Percentiles rank a stretch among this genome's conserved stretches.
These are phyloP conservation scores for Candida frijolesensis DNA, from an alignment of 1,139 yeast species.

Conservation along the genomic window DNA sequence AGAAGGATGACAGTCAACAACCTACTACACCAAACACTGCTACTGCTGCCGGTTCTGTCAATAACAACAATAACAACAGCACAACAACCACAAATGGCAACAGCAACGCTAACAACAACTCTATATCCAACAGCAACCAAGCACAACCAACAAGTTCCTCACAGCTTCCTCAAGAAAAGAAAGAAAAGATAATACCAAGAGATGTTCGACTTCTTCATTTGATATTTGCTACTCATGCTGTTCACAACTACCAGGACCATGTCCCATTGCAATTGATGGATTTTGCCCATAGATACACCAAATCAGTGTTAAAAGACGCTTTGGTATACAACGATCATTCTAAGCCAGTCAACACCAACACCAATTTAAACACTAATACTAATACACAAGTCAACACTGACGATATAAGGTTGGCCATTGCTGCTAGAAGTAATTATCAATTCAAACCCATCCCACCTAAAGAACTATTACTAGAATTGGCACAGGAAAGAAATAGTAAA, in stretches of 20 bases:
- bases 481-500: slow-evolving; percentile 87
- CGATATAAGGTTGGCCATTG: slow-evolving; percentile 88
- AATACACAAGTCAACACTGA: slow-evolving; percentile 71
- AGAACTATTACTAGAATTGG: slow-evolving; percentile 84
- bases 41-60: not conserved
- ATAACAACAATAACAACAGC: not conserved
- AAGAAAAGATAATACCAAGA: slow-evolving; percentile 58
- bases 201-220: slow-evolving; percentile 90
- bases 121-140: slow-evolving; percentile 2
- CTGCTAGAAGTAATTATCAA: slow-evolving; percentile 90
- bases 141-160: not conserved
- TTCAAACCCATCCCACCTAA: slow-evolving; percentile 96
- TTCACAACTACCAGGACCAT: slow-evolving; percentile 89
- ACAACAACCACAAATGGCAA: slow-evolving; percentile 2
- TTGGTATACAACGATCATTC: slow-evolving; percentile 85
- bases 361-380: slow-evolving; percentile 37
- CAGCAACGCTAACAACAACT: not conserved
- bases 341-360: slow-evolving; percentile 37
- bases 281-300: slow-evolving; percentile 89
- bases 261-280: slow-evolving; percentile 96
- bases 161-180: slow-evolving; percentile 15
- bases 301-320: slow-evolving; percentile 86
- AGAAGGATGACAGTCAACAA: not conserved
- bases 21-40: slow-evolving; percentile 2
- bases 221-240: slow-evolving; percentile 91